phyloP scores from a whole-genome alignment of 1,284 basidiomycete genomes.

The Cutaneotrichosporon cyanovorans region DNA sequence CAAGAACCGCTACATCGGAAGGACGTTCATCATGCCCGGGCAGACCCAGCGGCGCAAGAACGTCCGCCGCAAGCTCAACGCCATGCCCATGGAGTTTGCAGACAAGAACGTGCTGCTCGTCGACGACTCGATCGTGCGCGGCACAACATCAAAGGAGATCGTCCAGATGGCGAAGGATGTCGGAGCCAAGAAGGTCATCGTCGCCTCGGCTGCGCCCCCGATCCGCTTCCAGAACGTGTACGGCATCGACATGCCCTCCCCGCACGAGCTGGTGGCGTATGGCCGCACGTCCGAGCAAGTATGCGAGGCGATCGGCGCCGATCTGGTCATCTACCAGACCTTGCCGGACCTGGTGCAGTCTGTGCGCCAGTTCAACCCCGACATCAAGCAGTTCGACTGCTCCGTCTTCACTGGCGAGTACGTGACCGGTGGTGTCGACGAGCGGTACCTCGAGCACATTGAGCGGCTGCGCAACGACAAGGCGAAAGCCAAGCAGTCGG shows the following conservation, averaged over 20 bases:
- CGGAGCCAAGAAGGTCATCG: constrained; percentile 93
- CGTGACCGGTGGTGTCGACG: constrained; percentile 90
- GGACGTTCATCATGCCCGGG: constrained; percentile 99
- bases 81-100: constrained; percentile 97
- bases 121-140: constrained; percentile 97
- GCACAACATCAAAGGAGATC: constrained; percentile 98
- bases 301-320: constrained; percentile 81
- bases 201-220: constrained; percentile 86
- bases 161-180: constrained; percentile 99
- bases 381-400: constrained; percentile 80
- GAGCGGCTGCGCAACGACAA: constrained; percentile 79
- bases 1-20: constrained; percentile 96
- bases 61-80: constrained; percentile 91
- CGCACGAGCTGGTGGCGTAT: constrained; percentile 86
- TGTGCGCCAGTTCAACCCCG: constrained; percentile 79
- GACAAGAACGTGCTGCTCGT: constrained; percentile 91
- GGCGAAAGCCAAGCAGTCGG: constrained; percentile 53
- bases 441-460: constrained; percentile 68
- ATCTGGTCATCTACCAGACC: constrained; percentile 97
- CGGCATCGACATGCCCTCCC: constrained; percentile 99
- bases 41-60: constrained; percentile 84
- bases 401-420: constrained; percentile 98
- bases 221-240: constrained; percentile 86
- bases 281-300: constrained; percentile 68
- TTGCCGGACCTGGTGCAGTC: constrained; percentile 79